phyloP scores from a whole-genome alignment of 192 early-diverging fungal genomes.

The Coemansia pectinata region DNA sequence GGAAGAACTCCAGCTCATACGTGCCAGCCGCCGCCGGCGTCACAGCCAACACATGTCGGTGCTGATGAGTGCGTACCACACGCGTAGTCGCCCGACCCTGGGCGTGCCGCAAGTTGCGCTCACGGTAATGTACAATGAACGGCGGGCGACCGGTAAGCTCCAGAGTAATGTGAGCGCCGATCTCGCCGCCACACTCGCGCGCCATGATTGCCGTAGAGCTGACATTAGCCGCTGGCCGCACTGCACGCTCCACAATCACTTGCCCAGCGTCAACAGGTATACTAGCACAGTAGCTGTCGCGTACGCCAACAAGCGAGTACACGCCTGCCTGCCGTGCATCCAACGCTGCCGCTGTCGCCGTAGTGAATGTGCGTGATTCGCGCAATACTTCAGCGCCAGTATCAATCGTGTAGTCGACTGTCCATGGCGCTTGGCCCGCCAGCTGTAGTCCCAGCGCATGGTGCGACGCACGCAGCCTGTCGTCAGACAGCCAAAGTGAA shows the following conservation, averaged over 20 bases:
- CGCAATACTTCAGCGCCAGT: slow-evolving; percentile 9
- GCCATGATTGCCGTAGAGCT: slow-evolving; percentile 42
- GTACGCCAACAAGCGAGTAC: slow-evolving; percentile 31
- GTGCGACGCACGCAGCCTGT: slow-evolving; percentile 37
- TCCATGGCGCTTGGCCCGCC: slow-evolving; percentile 39
- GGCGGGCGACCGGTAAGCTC: slow-evolving; percentile 49
- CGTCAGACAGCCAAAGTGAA: slow-evolving; percentile 39
- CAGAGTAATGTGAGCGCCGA: slow-evolving; percentile 42
- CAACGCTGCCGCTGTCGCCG: slow-evolving; percentile 11
- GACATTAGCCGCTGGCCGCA: slow-evolving; percentile 25
- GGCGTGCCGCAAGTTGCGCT: slow-evolving; percentile 39
- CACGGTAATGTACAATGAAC: slow-evolving; percentile 46
- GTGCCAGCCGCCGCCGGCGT: slow-evolving; percentile 44
- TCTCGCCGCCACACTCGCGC: slow-evolving; percentile 51
- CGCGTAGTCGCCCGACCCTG: slow-evolving; percentile 21
- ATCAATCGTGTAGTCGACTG: slow-evolving; percentile 31
- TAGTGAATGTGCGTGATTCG: slow-evolving; percentile 18
- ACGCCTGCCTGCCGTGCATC: slow-evolving; percentile 25
- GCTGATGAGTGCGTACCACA: slow-evolving; percentile 37
- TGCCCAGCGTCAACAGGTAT: not conserved
- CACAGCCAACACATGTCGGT: slow-evolving; percentile 29
- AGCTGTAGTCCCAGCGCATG: slow-evolving; percentile 30
- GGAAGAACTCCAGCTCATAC: slow-evolving; percentile 49
- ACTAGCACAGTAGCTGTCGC: slow-evolving; percentile 38
- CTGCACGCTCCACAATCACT: slow-evolving; percentile 29